Evolutionary conservation across 257 asterid genomes (phyloP).

Genomic region (Scutellaria barbata): DNA sequence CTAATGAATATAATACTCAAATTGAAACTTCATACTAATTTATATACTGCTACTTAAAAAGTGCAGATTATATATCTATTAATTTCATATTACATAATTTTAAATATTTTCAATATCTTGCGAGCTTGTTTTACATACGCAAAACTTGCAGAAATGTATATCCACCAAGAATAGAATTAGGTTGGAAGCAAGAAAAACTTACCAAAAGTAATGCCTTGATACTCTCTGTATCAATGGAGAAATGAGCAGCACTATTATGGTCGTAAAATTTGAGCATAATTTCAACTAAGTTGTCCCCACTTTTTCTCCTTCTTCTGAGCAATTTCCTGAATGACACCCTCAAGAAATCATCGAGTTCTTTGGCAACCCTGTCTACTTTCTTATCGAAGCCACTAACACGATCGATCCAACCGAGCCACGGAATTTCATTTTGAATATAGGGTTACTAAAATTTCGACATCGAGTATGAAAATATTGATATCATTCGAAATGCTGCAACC

Average conservation of each 20-base stretch:
- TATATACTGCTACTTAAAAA: too few relatives aligned
- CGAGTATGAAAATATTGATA: too few relatives aligned
- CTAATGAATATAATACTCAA: too few relatives aligned
- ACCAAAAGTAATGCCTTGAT: constrained; percentile 27
- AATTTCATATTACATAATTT: too few relatives aligned
- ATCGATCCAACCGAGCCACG: constrained; percentile 21
- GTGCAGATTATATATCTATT: too few relatives aligned
- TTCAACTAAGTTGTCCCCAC: constrained; percentile 2
- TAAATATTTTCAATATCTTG: too few relatives aligned
- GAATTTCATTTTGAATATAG: neutral
- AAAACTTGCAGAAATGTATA: too few relatives aligned
- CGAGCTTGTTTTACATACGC: too few relatives aligned
- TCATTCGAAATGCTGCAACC: too few relatives aligned
- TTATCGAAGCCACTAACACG: neutral
- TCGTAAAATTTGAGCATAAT: constrained; percentile 10
- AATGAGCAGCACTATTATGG: neutral
- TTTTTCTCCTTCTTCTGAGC: neutral
- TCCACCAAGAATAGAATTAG: too few relatives aligned
- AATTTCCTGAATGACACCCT: constrained; percentile 2
- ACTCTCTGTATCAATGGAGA: neutral
- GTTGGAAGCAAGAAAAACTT: neutral
- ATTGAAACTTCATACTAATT: too few relatives aligned
- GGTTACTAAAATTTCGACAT: too few relatives aligned
- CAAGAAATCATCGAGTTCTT: constrained; percentile 7
- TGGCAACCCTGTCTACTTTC: neutral